These are phyloP conservation scores for Fusarium sp. DNA, from an alignment of 2,329 filamentous ascomycete genomes.

Conservation along the genomic window DNA sequence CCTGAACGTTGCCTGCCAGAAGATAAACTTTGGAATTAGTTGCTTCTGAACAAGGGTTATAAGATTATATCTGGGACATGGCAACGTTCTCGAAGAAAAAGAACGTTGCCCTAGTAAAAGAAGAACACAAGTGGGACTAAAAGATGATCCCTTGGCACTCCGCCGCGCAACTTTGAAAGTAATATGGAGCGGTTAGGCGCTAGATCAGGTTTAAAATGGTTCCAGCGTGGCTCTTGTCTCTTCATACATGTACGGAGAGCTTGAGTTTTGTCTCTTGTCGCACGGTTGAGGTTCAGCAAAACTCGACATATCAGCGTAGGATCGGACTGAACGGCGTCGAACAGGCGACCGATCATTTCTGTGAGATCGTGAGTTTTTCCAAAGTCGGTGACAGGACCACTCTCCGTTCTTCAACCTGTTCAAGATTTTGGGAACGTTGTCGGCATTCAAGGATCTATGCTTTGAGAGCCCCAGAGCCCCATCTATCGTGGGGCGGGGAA, in stretches of 20 bases:
- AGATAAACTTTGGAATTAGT: not conserved
- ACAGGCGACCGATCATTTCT: constrained; percentile 6
- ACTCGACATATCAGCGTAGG: not conserved
- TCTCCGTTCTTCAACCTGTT: constrained; percentile 10
- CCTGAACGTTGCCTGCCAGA: not conserved
- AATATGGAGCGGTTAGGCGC: not conserved
- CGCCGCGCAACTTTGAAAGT: not conserved
- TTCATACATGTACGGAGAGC: not conserved
- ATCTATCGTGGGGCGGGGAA: constrained; percentile 26
- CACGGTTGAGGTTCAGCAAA: not conserved
- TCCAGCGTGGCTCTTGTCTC: not conserved
- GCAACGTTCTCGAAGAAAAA: constrained; percentile 35
- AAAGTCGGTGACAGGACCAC: constrained; percentile 2
- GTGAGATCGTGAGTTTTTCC: constrained; percentile 5
- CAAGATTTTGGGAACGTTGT: constrained; percentile 15
- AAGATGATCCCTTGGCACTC: constrained; percentile 11
- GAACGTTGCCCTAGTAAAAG: constrained; percentile 21
- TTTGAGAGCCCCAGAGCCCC: constrained; percentile 15
- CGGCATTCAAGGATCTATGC: constrained; percentile 22
- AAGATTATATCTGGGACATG: constrained; percentile 10
- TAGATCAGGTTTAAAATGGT: not conserved
- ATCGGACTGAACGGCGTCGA: not conserved
- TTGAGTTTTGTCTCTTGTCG: not conserved
- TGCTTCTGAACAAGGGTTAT: not conserved
- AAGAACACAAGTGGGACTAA: constrained; percentile 10